Evolutionary conservation across 257 asterid species (phyloP).

Genomic region (Nicotiana tabacum): DNA sequence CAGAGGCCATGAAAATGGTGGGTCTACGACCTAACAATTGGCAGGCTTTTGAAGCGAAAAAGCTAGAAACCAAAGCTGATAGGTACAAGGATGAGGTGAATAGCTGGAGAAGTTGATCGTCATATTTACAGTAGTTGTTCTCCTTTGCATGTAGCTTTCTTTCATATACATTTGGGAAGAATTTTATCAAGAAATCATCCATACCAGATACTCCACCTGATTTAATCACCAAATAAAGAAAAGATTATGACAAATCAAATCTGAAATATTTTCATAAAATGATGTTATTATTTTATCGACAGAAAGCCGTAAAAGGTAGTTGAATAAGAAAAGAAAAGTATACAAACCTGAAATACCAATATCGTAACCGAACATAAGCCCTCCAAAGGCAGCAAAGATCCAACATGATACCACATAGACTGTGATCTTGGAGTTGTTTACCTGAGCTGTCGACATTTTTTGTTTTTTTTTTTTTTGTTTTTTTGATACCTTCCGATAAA

Average conservation of each 20-base stretch:
- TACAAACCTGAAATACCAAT: conserved; percentile 45
- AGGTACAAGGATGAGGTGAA: conserved; percentile 76
- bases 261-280: no score
- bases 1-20: conserved; percentile 50
- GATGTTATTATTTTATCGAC: no score
- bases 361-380: conserved; percentile 51
- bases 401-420: conserved; percentile 37
- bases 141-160: conserved; percentile 37
- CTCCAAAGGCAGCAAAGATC: conserved; percentile 53
- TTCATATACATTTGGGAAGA: conserved; percentile 49
- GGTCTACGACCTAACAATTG: conserved; percentile 45
- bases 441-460: not conserved
- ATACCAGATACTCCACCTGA: conserved; percentile 76
- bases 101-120: conserved; percentile 68
- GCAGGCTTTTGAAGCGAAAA: conserved; percentile 71
- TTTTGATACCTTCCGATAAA: not conserved
- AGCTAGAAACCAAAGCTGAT: conserved; percentile 69
- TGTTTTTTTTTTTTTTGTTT: not conserved
- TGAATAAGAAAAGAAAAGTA: not conserved
- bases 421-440: conserved; percentile 23
- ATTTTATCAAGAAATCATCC: conserved; percentile 74
- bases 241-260: not conserved
- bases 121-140: conserved; percentile 75
- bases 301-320: not conserved
- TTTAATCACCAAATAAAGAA: not conserved